Base-by-base conservation (phyloP, 768 basidiomycete genomes). In the Calocybe cyanea region DNA sequence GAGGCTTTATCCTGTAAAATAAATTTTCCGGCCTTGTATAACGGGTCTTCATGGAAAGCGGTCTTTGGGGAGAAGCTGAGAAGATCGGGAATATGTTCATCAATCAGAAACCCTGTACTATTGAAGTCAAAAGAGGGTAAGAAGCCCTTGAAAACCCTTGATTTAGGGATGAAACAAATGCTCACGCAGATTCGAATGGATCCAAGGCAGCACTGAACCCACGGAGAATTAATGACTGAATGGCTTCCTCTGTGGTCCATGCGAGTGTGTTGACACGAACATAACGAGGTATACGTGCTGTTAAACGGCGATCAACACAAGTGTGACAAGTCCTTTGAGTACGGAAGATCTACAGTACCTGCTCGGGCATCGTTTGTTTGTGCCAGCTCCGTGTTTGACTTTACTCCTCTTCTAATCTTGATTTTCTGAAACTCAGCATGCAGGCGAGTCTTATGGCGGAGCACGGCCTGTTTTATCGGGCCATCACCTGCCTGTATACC, bases 1-100 rank as follows among this genome's bases (percentile, higher is more conserved):
- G 92, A 95, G 15, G 96, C 95, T 62, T 98, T 97, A 64, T 99
- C 96, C 64, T 99, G 96, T 5, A 98, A 69, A 49, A 99, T 94
- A 25, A 98, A 68, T 48, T 83, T 88, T 20, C 93, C 92, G 24
- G 77, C 68, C 52, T 71, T 72, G 65, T 93, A 96, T 17, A 82
- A 75, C 2, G 74, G 65, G 51, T 92, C 83, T 24, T 79, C 75
- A n/a, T 81, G 80, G 50, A 95, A 81, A 35, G 81, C 71, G 10
- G 69, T 63, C 49, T 70, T 69, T 7, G 89, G 83, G 43, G 83
- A 75, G 59, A 95, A 92, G 32, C 83, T 68, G 36, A 97, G 75
- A 18, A 96, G 80, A 58, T 92, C 76, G 2, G 84, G 78, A 15
- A 99, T 78, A 60, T 97, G 95, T 13, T 71, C 67, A 59, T 98